Evolutionary conservation across 2,329 filamentous ascomycete genomes (phyloP).

Genomic region (Ceratocystis destructans): DNA sequence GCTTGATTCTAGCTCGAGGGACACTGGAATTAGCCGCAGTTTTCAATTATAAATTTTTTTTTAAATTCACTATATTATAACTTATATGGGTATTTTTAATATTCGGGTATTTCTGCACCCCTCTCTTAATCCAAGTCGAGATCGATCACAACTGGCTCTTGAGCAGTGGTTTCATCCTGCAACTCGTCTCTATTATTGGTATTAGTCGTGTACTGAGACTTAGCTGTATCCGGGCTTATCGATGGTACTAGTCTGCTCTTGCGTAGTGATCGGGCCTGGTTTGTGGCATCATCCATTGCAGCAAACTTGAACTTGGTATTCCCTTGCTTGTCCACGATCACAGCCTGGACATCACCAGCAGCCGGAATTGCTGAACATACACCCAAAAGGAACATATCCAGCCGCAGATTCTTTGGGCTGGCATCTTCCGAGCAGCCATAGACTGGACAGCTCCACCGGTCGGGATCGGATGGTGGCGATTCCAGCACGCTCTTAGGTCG

Average conservation of each 20-base stretch:
- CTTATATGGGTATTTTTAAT: background rate
- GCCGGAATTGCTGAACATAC: background rate
- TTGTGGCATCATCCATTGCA: background rate
- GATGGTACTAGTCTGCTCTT: background rate
- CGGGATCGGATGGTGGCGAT: background rate
- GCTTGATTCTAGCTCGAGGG: background rate
- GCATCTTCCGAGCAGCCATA: constrained; percentile 12
- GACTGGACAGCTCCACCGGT: constrained; percentile 13
- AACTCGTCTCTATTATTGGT: background rate
- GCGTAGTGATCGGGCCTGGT: background rate
- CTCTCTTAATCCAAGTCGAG: background rate
- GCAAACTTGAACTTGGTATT: background rate
- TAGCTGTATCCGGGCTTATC: no score
- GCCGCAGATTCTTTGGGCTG: constrained; percentile 3
- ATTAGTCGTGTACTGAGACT: background rate
- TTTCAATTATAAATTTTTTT: background rate
- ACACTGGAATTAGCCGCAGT: background rate
- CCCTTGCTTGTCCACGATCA: constrained; percentile 3
- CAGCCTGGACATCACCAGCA: background rate
- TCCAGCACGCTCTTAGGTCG: background rate
- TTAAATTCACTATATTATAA: no score
- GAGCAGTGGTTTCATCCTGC: background rate
- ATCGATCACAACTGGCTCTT: background rate
- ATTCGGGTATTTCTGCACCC: background rate
- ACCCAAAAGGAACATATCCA: constrained; percentile 2